Base-by-base conservation (phyloP, 2,329 filamentous ascomycete species). In the Apiospora phragmitis region DNA sequence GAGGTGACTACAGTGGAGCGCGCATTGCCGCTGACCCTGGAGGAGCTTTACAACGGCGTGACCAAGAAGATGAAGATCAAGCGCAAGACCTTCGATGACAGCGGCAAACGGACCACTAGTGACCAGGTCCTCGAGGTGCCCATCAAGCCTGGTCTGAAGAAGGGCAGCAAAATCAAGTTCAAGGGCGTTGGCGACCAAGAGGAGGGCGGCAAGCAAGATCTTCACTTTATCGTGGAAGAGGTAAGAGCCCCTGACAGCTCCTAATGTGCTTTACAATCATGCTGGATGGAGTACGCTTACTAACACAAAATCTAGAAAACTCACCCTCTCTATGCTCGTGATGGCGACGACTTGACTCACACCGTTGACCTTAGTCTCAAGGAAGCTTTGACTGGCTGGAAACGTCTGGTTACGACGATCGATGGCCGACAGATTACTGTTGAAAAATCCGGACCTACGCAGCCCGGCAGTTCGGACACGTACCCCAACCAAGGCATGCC, bases 31-130 rank as follows among this genome's bases (percentile, higher is more conserved):
- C 85, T 99, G 29, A 90, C 92, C 2, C 84, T 99, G 43, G 96
- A 99, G 81, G 96, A 99, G 78, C 83, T 98, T 72, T 98, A 90
- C 84, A 91, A 88, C 35, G 96, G 96, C 51, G 90, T 91, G 45
- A 94, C 92, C 67, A 99, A 99, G 89, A 98, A 97, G 87, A 94
- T 99, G 88, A 97, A 96, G 85, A 97, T 98, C 74, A 98, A 97
- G 86, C 90, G 95, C 78, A 98, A 98, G 89, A 94, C 92, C 24
- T 98, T 94, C 80, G 96, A 99, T 81, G 86, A 91, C 26, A 91
- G 88, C 0, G 94, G 94, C 71, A 97, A 97, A 85, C 91, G 94
- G 76, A 93, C 90, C 59, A 92, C 92, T 3, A 93, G 95, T 72
- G 96, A 99, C 77, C 93, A 95, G 78, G 94, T 98, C 24, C 85